Percentiles rank a stretch among this genome's conserved stretches.
These are phyloP conservation scores for Diplocarpon mali DNA, from an alignment of 2,329 filamentous ascomycete species.

Conservation along the genomic window DNA sequence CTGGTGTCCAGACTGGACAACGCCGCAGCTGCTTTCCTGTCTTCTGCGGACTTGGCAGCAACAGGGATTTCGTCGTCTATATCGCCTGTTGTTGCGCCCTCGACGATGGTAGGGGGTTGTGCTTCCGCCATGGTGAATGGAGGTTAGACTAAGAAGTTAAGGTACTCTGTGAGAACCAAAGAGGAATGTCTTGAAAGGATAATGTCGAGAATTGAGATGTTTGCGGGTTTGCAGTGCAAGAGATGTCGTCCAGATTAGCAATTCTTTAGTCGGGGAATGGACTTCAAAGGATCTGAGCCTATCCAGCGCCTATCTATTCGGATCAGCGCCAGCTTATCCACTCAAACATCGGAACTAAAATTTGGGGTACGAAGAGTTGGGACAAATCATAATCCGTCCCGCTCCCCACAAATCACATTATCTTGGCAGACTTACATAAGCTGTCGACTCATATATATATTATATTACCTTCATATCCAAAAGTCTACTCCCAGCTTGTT, in stretches of 20 bases:
- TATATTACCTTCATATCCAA: too few relatives aligned
- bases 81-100: slow-evolving; percentile 49
- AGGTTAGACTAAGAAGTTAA: not conserved
- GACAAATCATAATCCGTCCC: not conserved
- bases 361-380: not conserved
- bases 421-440: not conserved
- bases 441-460: not conserved
- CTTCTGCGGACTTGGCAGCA: slow-evolving; percentile 56
- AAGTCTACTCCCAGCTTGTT: not conserved
- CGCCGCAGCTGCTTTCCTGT: slow-evolving; percentile 65
- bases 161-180: not conserved
- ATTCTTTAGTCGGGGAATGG: not conserved
- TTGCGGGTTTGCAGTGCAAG: too few relatives aligned
- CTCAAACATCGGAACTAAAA: not conserved
- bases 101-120: slow-evolving; percentile 45
- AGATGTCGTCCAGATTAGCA: slow-evolving; percentile 3
- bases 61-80: slow-evolving; percentile 42
- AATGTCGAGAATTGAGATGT: too few relatives aligned
- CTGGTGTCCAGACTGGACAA: slow-evolving; percentile 56
- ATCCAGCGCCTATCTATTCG: not conserved
- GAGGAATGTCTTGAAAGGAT: too few relatives aligned
- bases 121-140: slow-evolving; percentile 45
- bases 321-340: not conserved
- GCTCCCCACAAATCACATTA: too few relatives aligned
- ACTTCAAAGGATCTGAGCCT: not conserved